Evolutionary conservation across 2,329 filamentous ascomycete species (phyloP).

Genomic region (Aureobasidium sp.): DNA sequence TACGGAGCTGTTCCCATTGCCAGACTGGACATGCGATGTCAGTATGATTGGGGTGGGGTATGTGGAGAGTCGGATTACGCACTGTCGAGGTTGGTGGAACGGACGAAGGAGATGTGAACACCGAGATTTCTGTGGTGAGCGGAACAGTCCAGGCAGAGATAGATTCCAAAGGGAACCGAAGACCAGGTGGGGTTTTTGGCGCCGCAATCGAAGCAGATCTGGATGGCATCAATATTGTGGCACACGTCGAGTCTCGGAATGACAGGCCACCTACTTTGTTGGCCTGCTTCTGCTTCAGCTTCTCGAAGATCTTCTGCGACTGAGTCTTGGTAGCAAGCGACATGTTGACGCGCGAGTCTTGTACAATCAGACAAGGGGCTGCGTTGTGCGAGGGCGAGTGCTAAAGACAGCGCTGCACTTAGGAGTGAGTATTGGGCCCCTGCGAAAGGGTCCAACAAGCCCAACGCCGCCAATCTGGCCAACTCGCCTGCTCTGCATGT

Average conservation of each 20-base stretch:
- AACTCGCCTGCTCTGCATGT: not conserved
- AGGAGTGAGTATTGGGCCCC: not conserved
- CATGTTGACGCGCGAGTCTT: slow-evolving; percentile 31
- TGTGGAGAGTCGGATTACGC: slow-evolving; percentile 33
- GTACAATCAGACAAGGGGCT: not conserved
- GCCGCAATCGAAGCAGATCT: slow-evolving; percentile 98
- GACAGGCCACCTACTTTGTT: slow-evolving; percentile 66
- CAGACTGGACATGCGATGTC: slow-evolving; percentile 44
- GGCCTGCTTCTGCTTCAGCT: slow-evolving; percentile 84
- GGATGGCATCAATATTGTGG: slow-evolving; percentile 11
- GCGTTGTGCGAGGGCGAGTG: not conserved
- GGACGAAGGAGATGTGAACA: slow-evolving; percentile 98
- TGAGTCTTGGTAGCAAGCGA: slow-evolving; percentile 77
- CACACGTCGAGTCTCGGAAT: not conserved
- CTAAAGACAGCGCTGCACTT: not conserved
- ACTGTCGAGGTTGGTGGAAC: slow-evolving; percentile 98
- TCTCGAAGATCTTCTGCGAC: slow-evolving; percentile 96
- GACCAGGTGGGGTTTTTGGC: slow-evolving; percentile 99
- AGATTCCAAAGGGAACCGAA: slow-evolving; percentile 93
- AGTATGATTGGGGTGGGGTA: slow-evolving; percentile 16
- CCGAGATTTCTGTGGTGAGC: slow-evolving; percentile 95
- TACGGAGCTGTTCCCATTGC: slow-evolving; percentile 97
- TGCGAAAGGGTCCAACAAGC: slow-evolving; percentile 3
- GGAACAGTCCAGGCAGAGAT: slow-evolving; percentile 95
- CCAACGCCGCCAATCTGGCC: not conserved